Evolutionary conservation across 495 filamentous ascomycete species (phyloP).

Genomic region (Trichocladium antarcticum): DNA sequence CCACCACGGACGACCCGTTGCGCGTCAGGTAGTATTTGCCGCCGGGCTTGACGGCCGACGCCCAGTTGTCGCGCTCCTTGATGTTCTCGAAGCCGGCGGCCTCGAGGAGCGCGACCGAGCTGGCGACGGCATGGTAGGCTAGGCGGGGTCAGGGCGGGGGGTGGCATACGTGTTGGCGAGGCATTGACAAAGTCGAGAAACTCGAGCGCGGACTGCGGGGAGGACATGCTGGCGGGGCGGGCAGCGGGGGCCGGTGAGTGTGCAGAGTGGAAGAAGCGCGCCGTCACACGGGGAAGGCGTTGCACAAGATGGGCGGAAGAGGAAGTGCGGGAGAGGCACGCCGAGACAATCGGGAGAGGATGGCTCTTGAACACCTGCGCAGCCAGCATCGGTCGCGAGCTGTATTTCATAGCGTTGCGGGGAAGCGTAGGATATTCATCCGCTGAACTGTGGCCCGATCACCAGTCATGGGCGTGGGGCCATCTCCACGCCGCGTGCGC

Average conservation of each 20-base stretch:
- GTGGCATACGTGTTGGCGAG: conserved; percentile 75
- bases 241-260: background rate
- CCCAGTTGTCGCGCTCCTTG: conserved; percentile 87
- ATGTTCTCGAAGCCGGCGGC: conserved; percentile 79
- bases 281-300: too few species aligned
- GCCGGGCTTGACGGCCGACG: conserved; percentile 63
- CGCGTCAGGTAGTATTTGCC: conserved; percentile 95
- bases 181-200: conserved; percentile 91
- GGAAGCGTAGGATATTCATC: too few species aligned
- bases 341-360: too few species aligned
- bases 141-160: background rate
- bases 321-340: too few species aligned
- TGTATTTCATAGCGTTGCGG: too few species aligned
- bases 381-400: too few species aligned
- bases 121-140: conserved; percentile 93
- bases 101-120: conserved; percentile 58
- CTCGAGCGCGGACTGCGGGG: conserved; percentile 57
- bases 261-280: too few species aligned
- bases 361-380: too few species aligned
- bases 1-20: conserved; percentile 86
- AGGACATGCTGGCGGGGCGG: conserved; percentile 41
- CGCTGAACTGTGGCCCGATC: too few species aligned
- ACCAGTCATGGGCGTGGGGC: too few species aligned
- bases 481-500: too few species aligned
- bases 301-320: too few species aligned